These are phyloP conservation scores for Kluyveromyces sp. DNA, from an alignment of 1,139 yeast species.

Conservation along the genomic window DNA sequence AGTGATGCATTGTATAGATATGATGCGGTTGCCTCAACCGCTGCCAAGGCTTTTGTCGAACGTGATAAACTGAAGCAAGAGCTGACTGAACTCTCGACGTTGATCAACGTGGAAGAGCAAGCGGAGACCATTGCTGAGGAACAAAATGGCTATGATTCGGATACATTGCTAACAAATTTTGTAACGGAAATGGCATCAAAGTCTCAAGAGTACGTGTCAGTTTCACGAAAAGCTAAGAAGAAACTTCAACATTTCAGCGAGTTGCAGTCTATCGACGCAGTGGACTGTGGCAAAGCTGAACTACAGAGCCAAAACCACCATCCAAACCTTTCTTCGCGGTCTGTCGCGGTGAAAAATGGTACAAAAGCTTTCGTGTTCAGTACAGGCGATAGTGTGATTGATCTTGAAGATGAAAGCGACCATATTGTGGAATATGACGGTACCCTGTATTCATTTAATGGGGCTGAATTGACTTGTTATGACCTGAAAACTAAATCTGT, in stretches of 20 bases:
- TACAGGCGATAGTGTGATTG: background rate
- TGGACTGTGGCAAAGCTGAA: background rate
- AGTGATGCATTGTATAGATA: conserved; percentile 73
- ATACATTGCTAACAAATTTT: background rate
- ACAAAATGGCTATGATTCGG: background rate
- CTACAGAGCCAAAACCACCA: background rate
- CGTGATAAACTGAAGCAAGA: conserved; percentile 66
- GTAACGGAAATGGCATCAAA: conserved; percentile 9
- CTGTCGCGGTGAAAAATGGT: background rate
- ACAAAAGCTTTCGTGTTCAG: conserved; percentile 1
- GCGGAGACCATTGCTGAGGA: conserved; percentile 7
- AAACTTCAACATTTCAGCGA: conserved; percentile 5
- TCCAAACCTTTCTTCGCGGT: background rate
- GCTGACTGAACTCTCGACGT: conserved; percentile 29
- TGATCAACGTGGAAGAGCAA: conserved; percentile 11
- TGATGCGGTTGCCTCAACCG: conserved; percentile 88
- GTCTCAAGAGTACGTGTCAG: conserved; percentile 8
- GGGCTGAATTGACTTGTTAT: conserved; percentile 9
- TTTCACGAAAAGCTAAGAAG: conserved; percentile 4
- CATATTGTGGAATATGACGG: conserved; percentile 5
- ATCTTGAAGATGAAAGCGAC: background rate
- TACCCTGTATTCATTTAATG: background rate
- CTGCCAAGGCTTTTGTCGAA: conserved; percentile 64
- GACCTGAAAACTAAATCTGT: conserved; percentile 4
- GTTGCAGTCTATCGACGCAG: background rate